phyloP scores from a whole-genome alignment of 345 rosid genomes.

The Euclidium syriacum region DNA sequence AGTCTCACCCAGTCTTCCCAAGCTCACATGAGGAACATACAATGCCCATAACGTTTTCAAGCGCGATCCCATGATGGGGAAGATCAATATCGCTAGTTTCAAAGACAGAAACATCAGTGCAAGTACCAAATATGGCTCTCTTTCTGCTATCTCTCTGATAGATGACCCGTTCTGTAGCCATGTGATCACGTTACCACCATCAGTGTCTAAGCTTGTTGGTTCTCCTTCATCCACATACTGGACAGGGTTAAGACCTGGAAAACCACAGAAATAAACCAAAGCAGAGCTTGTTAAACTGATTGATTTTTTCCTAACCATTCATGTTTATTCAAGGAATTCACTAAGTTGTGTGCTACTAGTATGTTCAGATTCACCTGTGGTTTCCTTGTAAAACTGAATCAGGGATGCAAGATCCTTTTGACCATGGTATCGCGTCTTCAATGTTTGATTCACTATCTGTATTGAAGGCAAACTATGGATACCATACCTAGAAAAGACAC shows the following conservation, averaged over 20 bases:
- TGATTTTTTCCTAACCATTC: background rate
- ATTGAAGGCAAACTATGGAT: conserved; percentile 87
- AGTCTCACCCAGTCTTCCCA: conserved; percentile 83
- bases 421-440: conserved; percentile 51
- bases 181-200: conserved; percentile 26
- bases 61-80: conserved; percentile 41
- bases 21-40: conserved; percentile 56
- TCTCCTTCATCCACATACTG: conserved; percentile 40
- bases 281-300: background rate
- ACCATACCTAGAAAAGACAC: conserved; percentile 82
- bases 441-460: conserved; percentile 58
- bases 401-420: conserved; percentile 59
- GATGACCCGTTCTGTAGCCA: conserved; percentile 36
- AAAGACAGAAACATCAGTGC: conserved; percentile 50
- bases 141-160: conserved; percentile 37
- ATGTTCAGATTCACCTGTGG: conserved; percentile 48
- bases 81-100: conserved; percentile 41
- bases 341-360: background rate
- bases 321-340: background rate
- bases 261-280: conserved; percentile 9
- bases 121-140: conserved; percentile 58
- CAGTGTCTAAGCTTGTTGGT: conserved; percentile 20
- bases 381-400: conserved; percentile 58
- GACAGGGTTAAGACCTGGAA: conserved; percentile 56
- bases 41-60: conserved; percentile 56